Percentiles rank a stretch among this genome's conserved stretches.
These are phyloP conservation scores for Cyphellophora europaea DNA, from an alignment of 2,329 filamentous ascomycete species.

Conservation along the genomic window DNA sequence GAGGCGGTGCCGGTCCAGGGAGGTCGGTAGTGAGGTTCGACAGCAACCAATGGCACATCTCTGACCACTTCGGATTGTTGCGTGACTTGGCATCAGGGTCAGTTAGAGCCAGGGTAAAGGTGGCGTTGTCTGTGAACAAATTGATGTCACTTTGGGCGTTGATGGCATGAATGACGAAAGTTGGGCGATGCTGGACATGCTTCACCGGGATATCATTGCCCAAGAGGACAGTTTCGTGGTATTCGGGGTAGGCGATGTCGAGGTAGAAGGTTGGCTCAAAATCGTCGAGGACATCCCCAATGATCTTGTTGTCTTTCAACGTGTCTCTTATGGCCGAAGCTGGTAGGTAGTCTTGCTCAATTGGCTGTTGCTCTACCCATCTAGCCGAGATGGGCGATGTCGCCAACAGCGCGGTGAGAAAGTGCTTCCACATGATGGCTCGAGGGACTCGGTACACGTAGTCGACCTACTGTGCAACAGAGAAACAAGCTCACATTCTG, in stretches of 20 bases:
- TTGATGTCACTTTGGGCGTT: slow-evolving; percentile 13
- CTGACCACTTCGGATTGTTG: slow-evolving; percentile 44
- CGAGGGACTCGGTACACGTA: too few species aligned
- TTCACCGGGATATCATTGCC: slow-evolving; percentile 46
- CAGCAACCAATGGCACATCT: slow-evolving; percentile 49
- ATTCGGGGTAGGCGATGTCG: slow-evolving; percentile 37
- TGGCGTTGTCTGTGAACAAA: slow-evolving; percentile 19
- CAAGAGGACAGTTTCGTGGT: slow-evolving; percentile 34
- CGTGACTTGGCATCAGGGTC: slow-evolving; percentile 51
- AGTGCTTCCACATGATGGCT: too few species aligned
- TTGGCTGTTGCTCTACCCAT: too few species aligned
- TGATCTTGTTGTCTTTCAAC: slow-evolving; percentile 16
- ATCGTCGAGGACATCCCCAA: slow-evolving; percentile 44
- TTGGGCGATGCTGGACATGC: slow-evolving; percentile 31
- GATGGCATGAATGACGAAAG: slow-evolving; percentile 27
- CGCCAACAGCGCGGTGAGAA: too few species aligned
- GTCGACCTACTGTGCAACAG: too few species aligned
- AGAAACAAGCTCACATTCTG: too few species aligned
- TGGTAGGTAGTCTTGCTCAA: slow-evolving; percentile 6
- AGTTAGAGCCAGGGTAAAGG: slow-evolving; percentile 42
- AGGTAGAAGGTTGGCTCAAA: slow-evolving; percentile 48
- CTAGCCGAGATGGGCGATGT: too few species aligned
- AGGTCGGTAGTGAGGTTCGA: slow-evolving; percentile 18
- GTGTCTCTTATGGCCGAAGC: slow-evolving; percentile 17
- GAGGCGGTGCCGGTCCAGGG: too few species aligned